These are phyloP conservation scores for Podosphaera xanthii DNA, from an alignment of 2,329 filamentous ascomycete genomes.

Conservation along the genomic window DNA sequence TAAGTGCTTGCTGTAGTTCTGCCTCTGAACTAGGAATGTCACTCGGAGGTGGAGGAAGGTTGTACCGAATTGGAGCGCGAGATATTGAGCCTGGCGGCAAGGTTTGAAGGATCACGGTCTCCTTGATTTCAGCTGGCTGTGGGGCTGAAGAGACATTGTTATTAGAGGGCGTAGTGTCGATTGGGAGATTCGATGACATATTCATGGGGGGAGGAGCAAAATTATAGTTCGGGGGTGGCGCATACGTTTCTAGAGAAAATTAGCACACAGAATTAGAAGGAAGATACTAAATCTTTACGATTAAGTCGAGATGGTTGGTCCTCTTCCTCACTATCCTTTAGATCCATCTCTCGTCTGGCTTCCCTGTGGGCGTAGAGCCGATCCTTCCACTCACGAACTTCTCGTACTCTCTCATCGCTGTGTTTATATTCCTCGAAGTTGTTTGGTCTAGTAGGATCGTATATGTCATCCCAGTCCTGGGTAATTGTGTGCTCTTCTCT, in stretches of 20 bases:
- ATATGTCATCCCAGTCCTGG: slow-evolving; percentile 75
- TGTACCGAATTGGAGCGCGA: slow-evolving; percentile 56
- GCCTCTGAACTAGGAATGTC: slow-evolving; percentile 29
- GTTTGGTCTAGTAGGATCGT: slow-evolving; percentile 63
- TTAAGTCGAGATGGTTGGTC: slow-evolving; percentile 21
- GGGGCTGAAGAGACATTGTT: slow-evolving; percentile 13
- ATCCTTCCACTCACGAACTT: slow-evolving; percentile 69
- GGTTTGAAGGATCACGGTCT: slow-evolving; percentile 15
- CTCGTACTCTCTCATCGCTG: slow-evolving; percentile 62
- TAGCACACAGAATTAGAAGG: slow-evolving; percentile 2
- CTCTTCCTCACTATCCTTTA: slow-evolving; percentile 22
- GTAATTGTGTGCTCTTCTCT: slow-evolving; percentile 36
- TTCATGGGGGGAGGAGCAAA: slow-evolving; percentile 30
- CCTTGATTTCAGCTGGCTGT: slow-evolving; percentile 16
- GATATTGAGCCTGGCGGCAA: slow-evolving; percentile 39
- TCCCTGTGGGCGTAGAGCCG: slow-evolving; percentile 51
- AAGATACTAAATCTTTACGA: slow-evolving; percentile 18
- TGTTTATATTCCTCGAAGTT: slow-evolving; percentile 66
- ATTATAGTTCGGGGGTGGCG: slow-evolving; percentile 31
- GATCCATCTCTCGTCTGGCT: slow-evolving; percentile 22
- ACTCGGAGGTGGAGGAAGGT: slow-evolving; percentile 25
- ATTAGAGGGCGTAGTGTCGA: slow-evolving; percentile 3
- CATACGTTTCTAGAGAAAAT: slow-evolving; percentile 28
- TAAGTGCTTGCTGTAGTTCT: slow-evolving; percentile 23
- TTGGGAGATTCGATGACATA: slow-evolving; percentile 11